phyloP scores from a whole-genome alignment of 148 eudicot genomes.

The Silene latifolia region DNA sequence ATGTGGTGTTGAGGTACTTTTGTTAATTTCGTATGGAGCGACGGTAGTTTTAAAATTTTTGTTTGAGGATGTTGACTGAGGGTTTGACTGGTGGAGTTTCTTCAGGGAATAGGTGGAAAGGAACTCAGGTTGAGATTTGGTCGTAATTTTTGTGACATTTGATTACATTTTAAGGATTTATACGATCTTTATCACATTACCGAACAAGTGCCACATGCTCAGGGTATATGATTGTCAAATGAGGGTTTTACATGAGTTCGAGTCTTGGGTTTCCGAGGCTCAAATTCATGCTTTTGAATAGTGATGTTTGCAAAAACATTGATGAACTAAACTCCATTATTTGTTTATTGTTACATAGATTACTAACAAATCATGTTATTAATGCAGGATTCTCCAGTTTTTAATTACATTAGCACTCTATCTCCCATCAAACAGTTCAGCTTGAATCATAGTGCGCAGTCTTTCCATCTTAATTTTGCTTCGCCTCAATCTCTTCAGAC shows the following conservation, averaged over 20 bases:
- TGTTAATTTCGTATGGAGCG: background rate
- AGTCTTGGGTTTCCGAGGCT: background rate
- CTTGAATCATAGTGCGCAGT: slow-evolving; percentile 19
- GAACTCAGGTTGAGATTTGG: too few relatives aligned
- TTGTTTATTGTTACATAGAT: background rate
- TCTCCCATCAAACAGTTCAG: slow-evolving; percentile 42
- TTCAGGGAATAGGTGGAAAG: too few relatives aligned
- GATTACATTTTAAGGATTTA: too few relatives aligned
- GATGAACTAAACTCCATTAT: too few relatives aligned
- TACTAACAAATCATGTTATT: background rate
- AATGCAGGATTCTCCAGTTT: slow-evolving; percentile 51
- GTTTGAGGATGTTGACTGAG: too few relatives aligned
- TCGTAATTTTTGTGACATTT: too few relatives aligned
- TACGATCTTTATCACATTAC: too few relatives aligned
- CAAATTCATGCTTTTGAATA: background rate
- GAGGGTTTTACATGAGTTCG: background rate
- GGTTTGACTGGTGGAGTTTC: too few relatives aligned
- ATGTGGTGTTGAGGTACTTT: too few relatives aligned
- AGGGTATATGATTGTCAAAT: too few relatives aligned
- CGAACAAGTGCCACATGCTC: too few relatives aligned
- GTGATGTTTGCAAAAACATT: background rate
- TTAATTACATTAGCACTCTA: slow-evolving; percentile 45
- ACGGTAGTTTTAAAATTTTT: background rate
- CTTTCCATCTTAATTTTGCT: slow-evolving; percentile 35
- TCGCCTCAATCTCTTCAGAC: slow-evolving; percentile 34